Percentiles rank a stretch among this genome's conserved stretches.
Conservation (phyloP, 2,329 filamentous ascomycete genomes). For the Ophiostoma australiae region DNA sequence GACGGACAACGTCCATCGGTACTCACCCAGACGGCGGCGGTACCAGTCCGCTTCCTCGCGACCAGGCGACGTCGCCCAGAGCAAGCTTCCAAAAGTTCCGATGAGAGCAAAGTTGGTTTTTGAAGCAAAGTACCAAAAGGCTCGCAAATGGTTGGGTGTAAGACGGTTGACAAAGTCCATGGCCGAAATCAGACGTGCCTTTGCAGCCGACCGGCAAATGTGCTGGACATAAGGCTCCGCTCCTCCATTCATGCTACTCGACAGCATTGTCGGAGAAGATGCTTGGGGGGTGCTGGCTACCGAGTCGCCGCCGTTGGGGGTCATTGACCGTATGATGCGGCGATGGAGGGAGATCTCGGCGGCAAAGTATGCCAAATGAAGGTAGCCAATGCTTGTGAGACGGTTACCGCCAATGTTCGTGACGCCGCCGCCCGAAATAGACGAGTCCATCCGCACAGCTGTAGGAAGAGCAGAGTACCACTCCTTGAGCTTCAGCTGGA, state of each 20-base stretch:
- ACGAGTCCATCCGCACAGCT: slow-evolving; percentile 61
- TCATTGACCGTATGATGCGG: slow-evolving; percentile 79
- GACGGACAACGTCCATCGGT: slow-evolving; percentile 88
- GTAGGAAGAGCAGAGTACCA: slow-evolving; percentile 70
- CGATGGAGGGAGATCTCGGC: slow-evolving; percentile 91
- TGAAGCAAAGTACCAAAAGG: slow-evolving; percentile 88
- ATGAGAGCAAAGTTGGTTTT: slow-evolving; percentile 92
- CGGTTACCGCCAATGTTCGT: slow-evolving; percentile 41
- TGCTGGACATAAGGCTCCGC: slow-evolving; percentile 79
- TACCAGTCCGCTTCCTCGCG: slow-evolving; percentile 92
- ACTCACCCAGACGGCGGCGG: slow-evolving; percentile 75
- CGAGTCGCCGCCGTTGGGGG: slow-evolving; percentile 41
- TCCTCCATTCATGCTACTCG: slow-evolving; percentile 33
- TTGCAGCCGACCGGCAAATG: slow-evolving; percentile 89
- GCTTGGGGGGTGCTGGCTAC: slow-evolving; percentile 32
- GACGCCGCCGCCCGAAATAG: slow-evolving; percentile 39
- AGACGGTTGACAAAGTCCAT: slow-evolving; percentile 97
- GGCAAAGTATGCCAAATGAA: slow-evolving; percentile 89
- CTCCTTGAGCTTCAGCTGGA: slow-evolving; percentile 75
- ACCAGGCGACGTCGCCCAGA: slow-evolving; percentile 84
- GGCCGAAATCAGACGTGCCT: slow-evolving; percentile 86
- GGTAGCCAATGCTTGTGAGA: slow-evolving; percentile 63
- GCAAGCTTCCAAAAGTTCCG: slow-evolving; percentile 83
- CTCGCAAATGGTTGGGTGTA: slow-evolving; percentile 75
- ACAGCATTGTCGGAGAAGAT: slow-evolving; percentile 23